Base-by-base conservation (phyloP, 306 rosid species). In the Acacia acuminata region DNA sequence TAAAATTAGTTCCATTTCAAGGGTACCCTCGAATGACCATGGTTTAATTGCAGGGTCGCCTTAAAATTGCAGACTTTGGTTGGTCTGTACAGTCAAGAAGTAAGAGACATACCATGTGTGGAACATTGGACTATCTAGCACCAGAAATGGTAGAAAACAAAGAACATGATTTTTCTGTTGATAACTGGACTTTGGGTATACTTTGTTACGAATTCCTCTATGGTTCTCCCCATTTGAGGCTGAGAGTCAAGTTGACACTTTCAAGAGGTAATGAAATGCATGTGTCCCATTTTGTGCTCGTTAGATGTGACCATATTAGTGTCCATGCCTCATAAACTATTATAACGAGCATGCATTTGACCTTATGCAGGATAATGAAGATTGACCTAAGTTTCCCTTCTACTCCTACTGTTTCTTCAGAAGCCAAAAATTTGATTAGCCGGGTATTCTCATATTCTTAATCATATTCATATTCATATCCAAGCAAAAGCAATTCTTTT, bases 151-250 rank as follows among this genome's bases (percentile, higher is more conserved):
- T 95, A 83, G 96, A 93, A 86, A 88, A 90, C 75, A 95, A 88
- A 84, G 91, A 89, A 87, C 97, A 94, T 81, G 97, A 94, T 79
- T 86, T 90, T 45, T 84, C 98, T 10, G 94, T 95, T 83, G 98
- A 93, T 85, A 93, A 90, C 81, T 95, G 98, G 98, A 93, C 98
- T 67, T 71, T 95, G 69, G 96, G 98, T 55, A 77, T 95, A 76
- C 97, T 94, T 86, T 93, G 95, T 78, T 95, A 88, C 71, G 98
- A 95, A 85, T 93, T 93, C 79, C 98, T 95, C 68, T 95, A 85
- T 80, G 97, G 98, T 43, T 83, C 47, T 68, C 97, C 98, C 98
- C 97, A 79, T 95, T 93, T 78, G 98, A 95, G 91, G 95, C 97
- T 22, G 95, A 93, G 69, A 88, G 90, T 83, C 97, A 95, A 86